Base-by-base conservation (phyloP, 1,284 basidiomycete species). In the Ganoderma meredithae region DNA sequence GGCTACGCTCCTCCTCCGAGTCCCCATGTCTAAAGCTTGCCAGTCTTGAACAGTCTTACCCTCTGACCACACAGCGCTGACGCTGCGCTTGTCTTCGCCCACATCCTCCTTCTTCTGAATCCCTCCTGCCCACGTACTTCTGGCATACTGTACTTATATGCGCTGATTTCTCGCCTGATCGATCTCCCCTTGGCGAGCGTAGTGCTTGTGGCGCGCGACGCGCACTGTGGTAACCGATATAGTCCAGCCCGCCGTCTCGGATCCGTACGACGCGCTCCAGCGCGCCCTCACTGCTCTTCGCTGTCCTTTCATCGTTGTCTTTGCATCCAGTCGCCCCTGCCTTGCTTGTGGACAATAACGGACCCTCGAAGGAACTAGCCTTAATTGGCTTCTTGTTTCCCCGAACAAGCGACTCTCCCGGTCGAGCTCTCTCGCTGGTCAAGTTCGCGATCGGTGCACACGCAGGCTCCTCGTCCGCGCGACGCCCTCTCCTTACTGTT, bases 301-400 rank as follows among this genome's bases (percentile, higher is more conserved):
- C 65, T 12, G 22, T 53, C 63, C 63, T 43, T 60, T 41, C 52
- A 53, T 58, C 40, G 56, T 59, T 56, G 43, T 43, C 44, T 52
- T 4, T 19, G 59, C 47, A 52, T 53, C 56, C 44, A 25, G 64
- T 22, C 56, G n/a, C 27, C 19, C 22, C 43, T 25, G 19, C 36
- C 67, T 64, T 53, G 63, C 44, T 52, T 19, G 49, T 56, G 47
- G 63, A 71, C 71, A 72, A 71, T 70, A 66, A 27, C 63, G 58
- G 66, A 59, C 19, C 43, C 40, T 65, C 22, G 60, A 39, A 41
- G 62, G 44, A 58, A 53, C 71, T 74, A 74, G 65, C 75, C 71
- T 65, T 64, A 74, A 72, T 67, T 36, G 71, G 75, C 43, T 65
- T 69, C 65, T 69, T 70, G 71, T 72, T 74, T 74, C 69, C 68